Conservation (phyloP, 768 basidiomycete species). For the Termitomyces sp. region DNA sequence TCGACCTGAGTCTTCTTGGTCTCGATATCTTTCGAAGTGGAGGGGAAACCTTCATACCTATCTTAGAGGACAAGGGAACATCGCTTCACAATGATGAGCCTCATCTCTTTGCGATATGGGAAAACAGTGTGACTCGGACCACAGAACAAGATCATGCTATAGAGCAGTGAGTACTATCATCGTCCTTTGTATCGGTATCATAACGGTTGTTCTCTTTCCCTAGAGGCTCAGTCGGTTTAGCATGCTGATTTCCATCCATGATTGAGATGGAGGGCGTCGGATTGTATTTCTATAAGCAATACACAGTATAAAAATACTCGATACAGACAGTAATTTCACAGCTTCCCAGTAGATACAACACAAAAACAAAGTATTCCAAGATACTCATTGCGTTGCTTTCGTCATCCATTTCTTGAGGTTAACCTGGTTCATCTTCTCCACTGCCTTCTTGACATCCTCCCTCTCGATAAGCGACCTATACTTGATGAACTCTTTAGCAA, state of each 20-base stretch:
- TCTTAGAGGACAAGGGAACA: constrained; percentile 1
- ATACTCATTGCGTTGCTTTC: constrained; percentile 45
- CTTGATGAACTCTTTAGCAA: constrained; percentile 69
- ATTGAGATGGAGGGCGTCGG: not conserved
- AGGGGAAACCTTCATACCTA: constrained; percentile 6
- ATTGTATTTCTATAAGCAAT: not conserved
- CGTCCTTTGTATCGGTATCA: no score
- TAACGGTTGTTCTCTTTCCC: not conserved
- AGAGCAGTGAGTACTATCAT: constrained; percentile 3
- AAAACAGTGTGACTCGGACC: constrained; percentile 7
- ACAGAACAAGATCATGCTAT: not conserved
- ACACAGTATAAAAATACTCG: not conserved
- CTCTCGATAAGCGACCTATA: constrained; percentile 66
- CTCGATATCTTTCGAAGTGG: constrained; percentile 18
- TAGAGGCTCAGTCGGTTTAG: constrained; percentile 6
- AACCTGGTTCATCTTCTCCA: constrained; percentile 64
- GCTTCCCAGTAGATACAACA: not conserved
- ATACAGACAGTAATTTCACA: not conserved
- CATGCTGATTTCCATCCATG: constrained; percentile 2
- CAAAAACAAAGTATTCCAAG: not conserved
- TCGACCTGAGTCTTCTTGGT: constrained; percentile 20
- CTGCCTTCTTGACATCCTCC: constrained; percentile 61
- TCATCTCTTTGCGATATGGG: constrained; percentile 17
- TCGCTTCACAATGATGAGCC: not conserved
- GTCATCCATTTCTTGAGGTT: constrained; percentile 78